A percentile compares a stretch with the other conserved stretches of the same genome.
These are phyloP conservation scores for Eimeria sp. DNA, from an alignment of 169 alveolate species.

Conservation along the genomic window DNA sequence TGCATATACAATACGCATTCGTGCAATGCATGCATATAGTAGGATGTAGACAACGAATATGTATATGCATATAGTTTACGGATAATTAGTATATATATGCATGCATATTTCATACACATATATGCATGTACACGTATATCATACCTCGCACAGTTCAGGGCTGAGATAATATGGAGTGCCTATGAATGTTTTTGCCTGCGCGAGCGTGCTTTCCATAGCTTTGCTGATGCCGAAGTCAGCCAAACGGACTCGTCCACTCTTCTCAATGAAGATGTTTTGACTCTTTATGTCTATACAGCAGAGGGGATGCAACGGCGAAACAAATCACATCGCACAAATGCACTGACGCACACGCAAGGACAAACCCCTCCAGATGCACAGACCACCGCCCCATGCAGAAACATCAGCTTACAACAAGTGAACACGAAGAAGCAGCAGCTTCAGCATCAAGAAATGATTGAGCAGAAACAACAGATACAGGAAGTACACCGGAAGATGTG, in stretches of 20 bases:
- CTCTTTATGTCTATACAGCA: constrained; percentile 90
- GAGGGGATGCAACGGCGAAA: background rate
- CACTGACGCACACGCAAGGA: background rate
- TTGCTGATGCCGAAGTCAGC: constrained; percentile 98
- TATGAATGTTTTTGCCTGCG: constrained; percentile 97
- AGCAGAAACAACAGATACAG: background rate
- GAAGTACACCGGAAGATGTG: background rate
- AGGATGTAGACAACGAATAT: no score
- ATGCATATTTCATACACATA: background rate
- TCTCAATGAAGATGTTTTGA: constrained; percentile 94
- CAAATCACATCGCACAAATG: background rate
- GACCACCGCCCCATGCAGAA: no score
- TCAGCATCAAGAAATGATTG: background rate
- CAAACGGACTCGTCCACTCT: constrained; percentile 92
- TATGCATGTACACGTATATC: background rate
- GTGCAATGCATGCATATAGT: no score
- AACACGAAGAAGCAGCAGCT: background rate
- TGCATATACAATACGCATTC: no score
- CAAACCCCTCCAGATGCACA: background rate
- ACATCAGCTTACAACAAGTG: no score
- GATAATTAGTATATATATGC: background rate
- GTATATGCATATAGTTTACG: background rate
- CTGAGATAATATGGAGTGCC: constrained; percentile 99
- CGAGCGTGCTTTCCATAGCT: constrained; percentile 95
- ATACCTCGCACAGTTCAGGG: constrained; percentile 97